Evolutionary conservation across 2,329 filamentous ascomycete species (phyloP), one percentile per base, ranked within the genome.

Genomic region (Clonostachys byssicola): DNA sequence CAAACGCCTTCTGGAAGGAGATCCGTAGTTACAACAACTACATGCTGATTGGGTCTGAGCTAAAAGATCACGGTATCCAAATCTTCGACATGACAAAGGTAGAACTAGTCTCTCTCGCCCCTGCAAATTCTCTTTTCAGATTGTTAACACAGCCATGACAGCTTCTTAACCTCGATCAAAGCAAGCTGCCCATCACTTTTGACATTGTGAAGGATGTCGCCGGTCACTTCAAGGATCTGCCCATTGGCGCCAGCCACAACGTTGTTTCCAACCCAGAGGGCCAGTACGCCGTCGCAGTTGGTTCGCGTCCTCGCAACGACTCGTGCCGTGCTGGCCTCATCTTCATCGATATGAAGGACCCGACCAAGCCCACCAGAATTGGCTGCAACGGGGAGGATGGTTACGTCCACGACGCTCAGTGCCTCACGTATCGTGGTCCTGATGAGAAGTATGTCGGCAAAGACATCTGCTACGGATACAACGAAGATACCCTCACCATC

Each of bases 381-480:
- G 80, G 79, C 40, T 83, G 78, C 55, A 74, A 74, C 8, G 67
- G 71, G 17, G 56, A 69, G 16, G 79, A 82, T 56, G 78, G 78
- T 36, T 83, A 83, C 57, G 78, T 82, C 13, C 79, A 83, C 59
- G 79, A 83, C 53, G 79, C 79, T 3, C 78, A 83, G 60, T 83
- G 79, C 58, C 63, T 83, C 38, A 70, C 74, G 49, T 79, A 78
- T 62, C 69, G 67, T 16, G 75, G 76, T 0, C 74, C 76, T 16
- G 43, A 49, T 18, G 40, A 38, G 13, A 49, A 49, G 33, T 49
- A 49, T 20, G 33, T 17, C 40, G 74, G 72, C 45, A 65, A 61
- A 18, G 73, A 79, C 52, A 74, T 79, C 59, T 79, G 75, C 69
- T 78, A 77, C 55, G 74, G 73, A 35, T 79, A 77, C 67, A 78